Base-by-base conservation (phyloP, 2,329 filamentous ascomycete genomes). In the Cadophora malorum region DNA sequence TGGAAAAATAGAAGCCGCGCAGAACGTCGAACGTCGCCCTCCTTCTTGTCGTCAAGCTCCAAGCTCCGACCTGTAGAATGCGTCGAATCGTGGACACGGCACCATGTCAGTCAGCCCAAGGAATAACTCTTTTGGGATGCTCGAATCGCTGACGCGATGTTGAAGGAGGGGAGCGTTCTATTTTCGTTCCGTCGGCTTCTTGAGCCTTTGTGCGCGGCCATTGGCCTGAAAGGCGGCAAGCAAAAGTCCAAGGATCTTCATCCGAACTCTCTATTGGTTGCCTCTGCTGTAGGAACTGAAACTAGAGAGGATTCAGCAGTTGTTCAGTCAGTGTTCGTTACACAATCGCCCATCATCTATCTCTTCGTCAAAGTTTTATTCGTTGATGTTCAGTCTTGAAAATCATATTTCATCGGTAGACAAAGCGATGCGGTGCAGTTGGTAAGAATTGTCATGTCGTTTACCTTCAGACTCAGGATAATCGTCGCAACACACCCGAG, bases 1-100 rank as follows among this genome's bases (percentile, higher is more conserved):
- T 61, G 58, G 38, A 61, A 61, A 61, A 61, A 47, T 47, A 61
- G 58, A 47, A 61, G 58, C 35, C 41, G 35, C 58, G 23, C 58
- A 47, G 41, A 47, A 61, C 35, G 21, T 31, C 28, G 28, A 28
- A 5, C 35, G 4, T 45, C 58, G 21, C 35, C 35, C n/a, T 28
- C 21, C 23, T n/a, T 25, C 50, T 53, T 10, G 10, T 19, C 50
- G 50, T 53, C 50, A 16, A 4, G 7, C 7, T 47, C 41, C 23
- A 55, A 31, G 21, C 50, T 23, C 33, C 58, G 23, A 28, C 21
- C 38, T 61, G 35, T 61, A 45, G 38, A 28, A 47, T n/a, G 41
- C 25, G 21, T 61, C 10, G 23, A 28, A 47, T 45, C 21, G 25
- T 61, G 41, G 12, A 28, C 58, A 31, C 58, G 58, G 58, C 38